phyloP scores from a whole-genome alignment of 1,284 basidiomycete species.

The Phaffia rhodozyma region DNA sequence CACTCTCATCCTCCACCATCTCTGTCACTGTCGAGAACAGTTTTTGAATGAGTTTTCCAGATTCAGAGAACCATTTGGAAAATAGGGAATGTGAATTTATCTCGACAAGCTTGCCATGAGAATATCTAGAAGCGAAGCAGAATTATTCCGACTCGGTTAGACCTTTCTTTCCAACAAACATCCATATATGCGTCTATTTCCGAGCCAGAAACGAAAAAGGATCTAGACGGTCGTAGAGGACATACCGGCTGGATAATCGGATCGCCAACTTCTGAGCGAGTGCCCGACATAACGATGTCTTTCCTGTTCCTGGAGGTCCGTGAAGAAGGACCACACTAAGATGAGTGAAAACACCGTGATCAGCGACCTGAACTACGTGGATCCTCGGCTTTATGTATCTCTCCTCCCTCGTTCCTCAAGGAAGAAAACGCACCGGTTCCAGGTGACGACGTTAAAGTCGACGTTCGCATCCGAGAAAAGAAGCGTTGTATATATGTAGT shows the following conservation, averaged over 20 bases:
- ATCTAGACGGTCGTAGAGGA: too few species aligned
- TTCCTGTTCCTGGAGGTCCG: slow-evolving; percentile 95
- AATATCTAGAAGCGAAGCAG: slow-evolving; percentile 48
- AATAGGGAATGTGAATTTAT: slow-evolving; percentile 96
- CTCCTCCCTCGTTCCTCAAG: too few species aligned
- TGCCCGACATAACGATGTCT: slow-evolving; percentile 88
- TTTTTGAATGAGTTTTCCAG: slow-evolving; percentile 91
- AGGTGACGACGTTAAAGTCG: slow-evolving; percentile 83
- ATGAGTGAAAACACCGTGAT: too few species aligned
- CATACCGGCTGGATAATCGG: slow-evolving; percentile 65
- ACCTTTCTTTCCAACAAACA: too few species aligned
- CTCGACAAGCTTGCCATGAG: slow-evolving; percentile 76
- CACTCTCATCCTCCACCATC: slow-evolving; percentile 72
- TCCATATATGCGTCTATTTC: too few species aligned
- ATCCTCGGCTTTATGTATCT: too few species aligned
- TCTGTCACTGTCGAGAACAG: slow-evolving; percentile 81
- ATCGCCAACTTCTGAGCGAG: slow-evolving; percentile 93
- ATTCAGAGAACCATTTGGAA: slow-evolving; percentile 96
- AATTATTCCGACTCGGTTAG: too few species aligned
- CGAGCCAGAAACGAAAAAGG: too few species aligned
- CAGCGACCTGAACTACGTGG: too few species aligned
- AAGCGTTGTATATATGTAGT: slow-evolving; percentile 89
- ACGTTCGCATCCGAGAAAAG: slow-evolving; percentile 77
- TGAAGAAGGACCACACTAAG: slow-evolving; percentile 73
- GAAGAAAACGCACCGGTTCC: slow-evolving; percentile 55